A percentile compares a stretch with the other conserved stretches of the same genome.
Evolutionary conservation across 2,329 filamentous ascomycete genomes (phyloP).

Genomic region (Metarhizium guizhouense): DNA sequence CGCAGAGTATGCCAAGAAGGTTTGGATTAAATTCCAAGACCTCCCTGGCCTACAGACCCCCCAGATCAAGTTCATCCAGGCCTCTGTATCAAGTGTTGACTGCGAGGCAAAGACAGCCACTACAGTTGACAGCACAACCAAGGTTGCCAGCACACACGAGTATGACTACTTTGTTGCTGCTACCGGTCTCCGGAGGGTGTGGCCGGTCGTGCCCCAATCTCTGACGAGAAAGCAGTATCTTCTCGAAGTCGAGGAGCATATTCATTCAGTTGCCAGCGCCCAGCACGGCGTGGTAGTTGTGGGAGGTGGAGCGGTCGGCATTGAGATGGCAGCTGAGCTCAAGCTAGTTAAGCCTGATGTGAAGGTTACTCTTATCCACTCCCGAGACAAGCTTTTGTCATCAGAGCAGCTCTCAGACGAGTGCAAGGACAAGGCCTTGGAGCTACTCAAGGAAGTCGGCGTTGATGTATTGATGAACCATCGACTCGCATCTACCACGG

Average conservation of each 20-base stretch:
- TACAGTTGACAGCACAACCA: conserved; percentile 39
- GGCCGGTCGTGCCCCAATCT: conserved; percentile 64
- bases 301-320: conserved; percentile 70
- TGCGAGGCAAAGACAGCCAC: conserved; percentile 48
- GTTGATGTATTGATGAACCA: conserved; percentile 57
- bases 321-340: conserved; percentile 74
- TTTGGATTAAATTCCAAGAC: conserved; percentile 62
- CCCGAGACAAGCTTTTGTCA: conserved; percentile 59
- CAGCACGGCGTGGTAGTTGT: conserved; percentile 57
- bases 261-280: conserved; percentile 42
- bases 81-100: conserved; percentile 53
- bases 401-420: conserved; percentile 63
- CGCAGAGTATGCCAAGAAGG: conserved; percentile 52
- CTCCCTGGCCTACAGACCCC: conserved; percentile 56
- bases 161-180: conserved; percentile 74
- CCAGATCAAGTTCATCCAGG: conserved; percentile 56
- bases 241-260: conserved; percentile 50
- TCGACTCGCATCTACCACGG: conserved; percentile 41
- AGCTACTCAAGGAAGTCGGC: conserved; percentile 50
- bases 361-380: conserved; percentile 67
- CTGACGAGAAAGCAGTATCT: conserved; percentile 54
- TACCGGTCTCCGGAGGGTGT: conserved; percentile 60
- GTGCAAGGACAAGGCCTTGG: conserved; percentile 53
- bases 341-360: conserved; percentile 56
- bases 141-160: conserved; percentile 29